Evolutionary conservation across 192 early-diverging fungal genomes (phyloP).

Genomic region (Coemansia sp.): DNA sequence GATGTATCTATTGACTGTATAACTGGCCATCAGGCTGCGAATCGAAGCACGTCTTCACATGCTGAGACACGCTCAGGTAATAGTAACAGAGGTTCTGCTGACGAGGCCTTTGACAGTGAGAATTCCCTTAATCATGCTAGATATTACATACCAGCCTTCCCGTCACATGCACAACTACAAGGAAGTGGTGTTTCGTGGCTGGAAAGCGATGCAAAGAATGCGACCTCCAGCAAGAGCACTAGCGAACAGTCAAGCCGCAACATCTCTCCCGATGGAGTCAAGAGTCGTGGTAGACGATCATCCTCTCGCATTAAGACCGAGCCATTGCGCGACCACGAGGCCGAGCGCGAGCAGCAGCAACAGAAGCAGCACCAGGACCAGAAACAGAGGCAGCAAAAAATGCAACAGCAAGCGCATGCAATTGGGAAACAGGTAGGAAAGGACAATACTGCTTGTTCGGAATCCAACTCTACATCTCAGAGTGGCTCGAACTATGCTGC

Average conservation of each 20-base stretch:
- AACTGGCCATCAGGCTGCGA: background rate
- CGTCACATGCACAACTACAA: background rate
- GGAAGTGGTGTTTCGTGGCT: background rate
- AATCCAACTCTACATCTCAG: background rate
- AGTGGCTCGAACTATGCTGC: background rate
- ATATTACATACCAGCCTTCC: conserved; percentile 27
- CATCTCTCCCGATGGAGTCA: conserved; percentile 32
- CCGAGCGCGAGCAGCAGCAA: conserved; percentile 44
- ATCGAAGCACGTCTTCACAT: background rate
- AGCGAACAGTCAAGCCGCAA: conserved; percentile 35
- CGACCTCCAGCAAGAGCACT: conserved; percentile 20
- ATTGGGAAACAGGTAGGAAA: background rate
- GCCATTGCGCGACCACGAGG: conserved; percentile 53
- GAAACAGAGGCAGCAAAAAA: background rate
- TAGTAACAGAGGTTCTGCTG: conserved; percentile 4
- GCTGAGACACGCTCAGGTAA: background rate
- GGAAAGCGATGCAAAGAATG: conserved; percentile 2
- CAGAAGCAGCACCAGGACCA: conserved; percentile 7
- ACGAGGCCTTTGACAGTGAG: conserved; percentile 45
- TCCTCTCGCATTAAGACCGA: conserved; percentile 48
- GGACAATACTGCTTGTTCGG: background rate
- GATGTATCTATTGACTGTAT: background rate
- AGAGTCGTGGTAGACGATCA: conserved; percentile 18
- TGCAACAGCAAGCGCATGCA: background rate
- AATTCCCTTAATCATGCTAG: conserved; percentile 21